Evolutionary conservation across 768 basidiomycete genomes (phyloP), one percentile per base, ranked within the genome.

Genomic region (Gloeostereum incarnatum): DNA sequence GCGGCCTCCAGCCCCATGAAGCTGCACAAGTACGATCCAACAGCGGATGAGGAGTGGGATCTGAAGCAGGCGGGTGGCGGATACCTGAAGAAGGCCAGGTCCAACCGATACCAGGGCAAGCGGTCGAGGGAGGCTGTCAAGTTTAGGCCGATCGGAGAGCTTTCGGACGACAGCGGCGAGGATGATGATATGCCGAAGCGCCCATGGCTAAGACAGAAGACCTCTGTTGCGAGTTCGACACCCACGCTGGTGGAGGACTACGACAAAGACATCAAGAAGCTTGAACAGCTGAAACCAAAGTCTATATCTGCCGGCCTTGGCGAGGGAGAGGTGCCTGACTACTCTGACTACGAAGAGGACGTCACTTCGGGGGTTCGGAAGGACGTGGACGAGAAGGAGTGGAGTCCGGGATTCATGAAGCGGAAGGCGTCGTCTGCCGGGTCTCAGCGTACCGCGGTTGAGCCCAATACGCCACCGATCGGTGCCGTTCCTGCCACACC

Each of bases 401-500:
- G 75, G 74, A 65, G 57, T 14, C 75, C 76, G 1, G 68, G 51
- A 0, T 78, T 78, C 50, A 52, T 75, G 40, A 54, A 61, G 29
- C 65, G 67, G 6, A 62, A 69, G 37, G 49, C 41, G 9, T 51
- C 53, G 6, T 50, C 50, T 8, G 37, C 48, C n/a, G 43, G 44
- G 8, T 51, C 54, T 14, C 50, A 49, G 9, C 48, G 44, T 27
- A 51, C 52, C 2, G 45, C 48, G 9, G 42, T 27, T n/a, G 27
- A 36, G 17, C 40, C 49, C n/a, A 41, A 43, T 5, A 42, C 49
- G 3, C 29, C 50, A 11, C 49, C 57, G 37, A 48, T 50, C 5
- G 61, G 60, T 3, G 58, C 75, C 1, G 69, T 80, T 1, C 75
- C 77, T 4, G 71, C 73, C 17, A 81, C 80, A 2, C 78, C 79